These are phyloP conservation scores for Stentor roeselii DNA, from an alignment of 73 alveolate genomes.

Conservation along the genomic window DNA sequence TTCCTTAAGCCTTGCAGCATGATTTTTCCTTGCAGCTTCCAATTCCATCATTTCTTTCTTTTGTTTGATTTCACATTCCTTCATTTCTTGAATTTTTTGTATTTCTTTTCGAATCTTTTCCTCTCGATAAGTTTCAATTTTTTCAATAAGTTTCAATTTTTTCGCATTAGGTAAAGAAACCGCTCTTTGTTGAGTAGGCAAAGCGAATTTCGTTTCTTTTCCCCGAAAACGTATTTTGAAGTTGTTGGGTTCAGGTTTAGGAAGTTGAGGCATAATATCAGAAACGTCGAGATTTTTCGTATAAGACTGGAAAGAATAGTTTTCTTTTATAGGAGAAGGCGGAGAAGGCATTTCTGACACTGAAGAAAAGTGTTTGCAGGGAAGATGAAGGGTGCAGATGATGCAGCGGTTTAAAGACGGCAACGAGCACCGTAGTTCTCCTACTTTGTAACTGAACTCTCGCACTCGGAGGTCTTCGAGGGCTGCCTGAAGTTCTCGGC, in stretches of 20 bases:
- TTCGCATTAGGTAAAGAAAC: conserved; percentile 6
- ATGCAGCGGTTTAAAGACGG: not conserved
- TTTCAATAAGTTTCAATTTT: conserved; percentile 15
- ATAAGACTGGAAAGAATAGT: not conserved
- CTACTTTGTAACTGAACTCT: not conserved
- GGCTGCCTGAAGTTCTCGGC: not conserved
- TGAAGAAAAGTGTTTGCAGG: conserved; percentile 19
- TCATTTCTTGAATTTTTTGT: conserved; percentile 2
- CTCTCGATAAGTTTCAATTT: conserved; percentile 17
- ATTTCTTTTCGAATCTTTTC: conserved; percentile 17
- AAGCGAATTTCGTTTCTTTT: not conserved
- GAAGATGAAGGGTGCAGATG: not conserved
- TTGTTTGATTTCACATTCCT: not conserved
- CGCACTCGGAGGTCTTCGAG: conserved; percentile 8
- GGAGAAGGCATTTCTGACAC: not conserved
- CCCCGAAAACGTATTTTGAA: conserved; percentile 18
- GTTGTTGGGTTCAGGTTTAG: not conserved
- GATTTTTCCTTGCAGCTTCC: not conserved
- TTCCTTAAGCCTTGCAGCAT: not conserved
- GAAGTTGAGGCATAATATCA: not conserved
- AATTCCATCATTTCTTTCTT: not conserved
- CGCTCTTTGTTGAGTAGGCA: not conserved
- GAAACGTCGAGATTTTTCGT: not conserved
- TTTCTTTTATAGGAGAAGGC: not conserved
- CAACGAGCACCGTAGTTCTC: not conserved